Conservation (phyloP, 768 basidiomycete species). For the Boletus barrowsii region DNA sequence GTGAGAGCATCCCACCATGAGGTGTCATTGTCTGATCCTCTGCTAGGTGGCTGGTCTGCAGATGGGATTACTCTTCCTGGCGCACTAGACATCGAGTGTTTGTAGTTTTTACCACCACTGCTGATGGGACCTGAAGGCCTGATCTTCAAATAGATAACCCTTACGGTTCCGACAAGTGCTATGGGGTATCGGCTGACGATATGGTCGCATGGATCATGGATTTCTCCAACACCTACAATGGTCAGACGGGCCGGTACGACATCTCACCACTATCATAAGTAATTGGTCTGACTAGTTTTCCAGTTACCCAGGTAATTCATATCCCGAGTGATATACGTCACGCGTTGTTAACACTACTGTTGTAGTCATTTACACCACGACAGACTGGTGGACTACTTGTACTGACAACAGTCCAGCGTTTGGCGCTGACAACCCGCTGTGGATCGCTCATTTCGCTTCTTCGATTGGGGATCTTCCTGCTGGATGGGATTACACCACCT, state of each 20-base stretch:
- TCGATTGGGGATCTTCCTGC: slow-evolving; percentile 53
- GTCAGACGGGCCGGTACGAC: slow-evolving; percentile 42
- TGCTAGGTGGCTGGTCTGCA: slow-evolving; percentile 47
- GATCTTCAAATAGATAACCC: slow-evolving; percentile 43
- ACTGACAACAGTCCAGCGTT: slow-evolving; percentile 58
- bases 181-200: slow-evolving; percentile 44
- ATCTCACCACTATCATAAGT: not conserved
- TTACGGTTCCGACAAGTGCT: slow-evolving; percentile 46
- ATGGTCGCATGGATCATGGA: slow-evolving; percentile 65
- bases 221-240: slow-evolving; percentile 59
- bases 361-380: slow-evolving; percentile 60
- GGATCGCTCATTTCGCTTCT: slow-evolving; percentile 56
- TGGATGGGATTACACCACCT: slow-evolving; percentile 53
- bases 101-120: slow-evolving; percentile 6
- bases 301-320: slow-evolving; percentile 40
- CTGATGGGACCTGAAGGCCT: slow-evolving; percentile 1
- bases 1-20: slow-evolving; percentile 20
- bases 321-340: not conserved
- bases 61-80: slow-evolving; percentile 66
- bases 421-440: slow-evolving; percentile 50
- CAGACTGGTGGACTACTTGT: slow-evolving; percentile 66
- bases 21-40: not conserved
- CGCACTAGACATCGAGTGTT: slow-evolving; percentile 62
- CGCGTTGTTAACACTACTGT: not conserved
- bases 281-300: not conserved